Base-by-base conservation (phyloP, 2,329 filamentous ascomycete genomes). In the Chaetomium sp. region DNA sequence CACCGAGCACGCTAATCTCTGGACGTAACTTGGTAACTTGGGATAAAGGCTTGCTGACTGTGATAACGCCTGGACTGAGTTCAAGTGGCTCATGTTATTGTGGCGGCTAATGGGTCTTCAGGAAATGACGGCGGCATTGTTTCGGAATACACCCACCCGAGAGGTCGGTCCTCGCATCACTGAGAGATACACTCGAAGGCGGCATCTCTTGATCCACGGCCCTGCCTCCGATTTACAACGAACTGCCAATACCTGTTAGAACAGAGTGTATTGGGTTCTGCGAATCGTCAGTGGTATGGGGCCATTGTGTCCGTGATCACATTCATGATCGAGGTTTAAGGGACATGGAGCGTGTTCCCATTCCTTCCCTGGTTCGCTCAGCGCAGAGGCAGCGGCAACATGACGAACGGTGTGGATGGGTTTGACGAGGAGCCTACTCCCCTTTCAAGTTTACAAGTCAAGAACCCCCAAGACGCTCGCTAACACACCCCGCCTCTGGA, bases 401-500 rank as follows among this genome's bases (percentile, higher is more conserved):
- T 35, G 3, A 7, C 13, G 7, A 42, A 42, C 38, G 38, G 38
- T 42, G 38, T 42, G 1, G 16, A 42, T 42, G 38, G 16, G 0
- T 7, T n/a, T n/a, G 38, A 42, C 16, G 13, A 42, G n/a, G n/a
- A n/a, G 45, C 7, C 45, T 23, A 9, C 3, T 10, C 45, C 8
- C 10, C 4, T 25, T 21, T 10, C 21, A 19, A 19, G 62, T 23
- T 56, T 90, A 84, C 69, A 75, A 78, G 13, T 87, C 88, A 0
- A 84, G 35, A 19, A 3, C 85, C 0, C 79, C 78, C 3, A 72
- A 74, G 3, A 77, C 85, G 0, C 78, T 90, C 1, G 87, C 3
- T 90, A 87, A 88, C 86, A 90, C 73, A n/a, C 83, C 90, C 68
- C 87, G 86, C 0, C 74, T 83, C 9, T 90, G 87, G 86, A 90